Conservation (phyloP, 768 basidiomycete genomes). For the Tylopilus rubrobrunneus region DNA sequence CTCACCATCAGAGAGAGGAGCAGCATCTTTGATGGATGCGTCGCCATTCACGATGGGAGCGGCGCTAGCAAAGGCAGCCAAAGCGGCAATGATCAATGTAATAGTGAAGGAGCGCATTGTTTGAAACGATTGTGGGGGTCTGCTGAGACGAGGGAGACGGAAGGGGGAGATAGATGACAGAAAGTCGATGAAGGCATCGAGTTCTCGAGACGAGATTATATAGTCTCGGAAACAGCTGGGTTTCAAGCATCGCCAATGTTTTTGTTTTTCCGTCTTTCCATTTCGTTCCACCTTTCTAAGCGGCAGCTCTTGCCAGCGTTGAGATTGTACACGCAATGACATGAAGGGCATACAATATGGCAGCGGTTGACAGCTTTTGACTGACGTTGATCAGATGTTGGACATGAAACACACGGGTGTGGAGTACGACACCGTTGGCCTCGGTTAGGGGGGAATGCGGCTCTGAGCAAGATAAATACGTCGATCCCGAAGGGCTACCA, state of each 20-base stretch:
- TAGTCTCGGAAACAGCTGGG: slow-evolving; percentile 2
- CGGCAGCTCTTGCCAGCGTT: neutral
- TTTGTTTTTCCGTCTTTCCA: slow-evolving; percentile 1
- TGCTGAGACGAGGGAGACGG: no score
- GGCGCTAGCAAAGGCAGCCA: no score
- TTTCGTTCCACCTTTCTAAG: neutral
- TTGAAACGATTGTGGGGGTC: no score
- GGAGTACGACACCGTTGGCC: slow-evolving; percentile 8
- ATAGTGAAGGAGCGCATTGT: no score
- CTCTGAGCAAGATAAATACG: no score
- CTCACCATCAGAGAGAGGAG: no score
- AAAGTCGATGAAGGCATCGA: slow-evolving; percentile 12
- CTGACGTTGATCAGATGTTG: neutral
- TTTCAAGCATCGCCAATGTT: neutral
- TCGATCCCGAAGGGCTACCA: no score
- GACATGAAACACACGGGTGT: slow-evolving; percentile 4
- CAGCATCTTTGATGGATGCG: no score
- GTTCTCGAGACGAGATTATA: slow-evolving; percentile 12
- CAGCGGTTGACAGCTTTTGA: slow-evolving; percentile 11
- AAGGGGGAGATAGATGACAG: slow-evolving; percentile 7
- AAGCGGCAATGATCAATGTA: no score
- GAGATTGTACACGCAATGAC: no score
- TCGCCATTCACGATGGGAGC: no score
- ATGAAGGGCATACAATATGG: neutral
- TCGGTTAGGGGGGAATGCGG: no score